A percentile compares a stretch with the other conserved stretches of the same genome.
Evolutionary conservation across 2,329 filamentous ascomycete species (phyloP).

Genomic region (Diaporthe eres): DNA sequence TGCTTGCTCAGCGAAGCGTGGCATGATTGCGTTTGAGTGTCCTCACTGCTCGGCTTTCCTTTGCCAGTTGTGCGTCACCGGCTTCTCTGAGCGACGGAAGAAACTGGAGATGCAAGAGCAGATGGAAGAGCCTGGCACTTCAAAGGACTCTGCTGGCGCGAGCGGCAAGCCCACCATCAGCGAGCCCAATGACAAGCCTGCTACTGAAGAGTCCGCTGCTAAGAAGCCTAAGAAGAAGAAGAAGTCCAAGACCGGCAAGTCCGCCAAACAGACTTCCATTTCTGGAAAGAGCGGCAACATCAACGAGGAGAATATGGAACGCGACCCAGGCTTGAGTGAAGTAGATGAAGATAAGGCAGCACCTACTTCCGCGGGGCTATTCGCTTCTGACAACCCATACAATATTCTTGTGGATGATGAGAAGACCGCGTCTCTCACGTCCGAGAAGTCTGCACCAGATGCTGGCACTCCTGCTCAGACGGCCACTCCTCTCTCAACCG

Average conservation of each 20-base stretch:
- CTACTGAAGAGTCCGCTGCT: no score
- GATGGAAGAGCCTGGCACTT: background rate
- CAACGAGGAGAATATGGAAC: background rate
- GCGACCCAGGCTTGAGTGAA: background rate
- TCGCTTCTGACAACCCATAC: constrained; percentile 16
- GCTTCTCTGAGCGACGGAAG: constrained; percentile 42
- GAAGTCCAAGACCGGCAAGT: background rate
- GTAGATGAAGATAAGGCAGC: background rate
- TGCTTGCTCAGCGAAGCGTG: constrained; percentile 44
- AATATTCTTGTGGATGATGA: background rate
- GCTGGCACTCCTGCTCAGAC: no score
- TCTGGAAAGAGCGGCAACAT: background rate
- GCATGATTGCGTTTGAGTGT: constrained; percentile 46
- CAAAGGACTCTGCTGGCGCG: background rate
- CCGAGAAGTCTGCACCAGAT: background rate
- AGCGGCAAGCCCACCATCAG: background rate
- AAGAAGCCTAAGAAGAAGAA: background rate
- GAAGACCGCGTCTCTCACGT: background rate
- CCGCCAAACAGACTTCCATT: background rate
- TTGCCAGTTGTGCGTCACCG: constrained; percentile 46
- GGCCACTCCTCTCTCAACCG: background rate
- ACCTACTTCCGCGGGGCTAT: background rate
- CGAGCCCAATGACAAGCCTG: background rate
- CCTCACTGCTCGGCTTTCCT: constrained; percentile 44
- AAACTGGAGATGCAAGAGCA: constrained; percentile 36